Evolutionary conservation across 2,329 filamentous ascomycete genomes (phyloP), one percentile per base, ranked within the genome.

Genomic region (Dendryphion nanum): DNA sequence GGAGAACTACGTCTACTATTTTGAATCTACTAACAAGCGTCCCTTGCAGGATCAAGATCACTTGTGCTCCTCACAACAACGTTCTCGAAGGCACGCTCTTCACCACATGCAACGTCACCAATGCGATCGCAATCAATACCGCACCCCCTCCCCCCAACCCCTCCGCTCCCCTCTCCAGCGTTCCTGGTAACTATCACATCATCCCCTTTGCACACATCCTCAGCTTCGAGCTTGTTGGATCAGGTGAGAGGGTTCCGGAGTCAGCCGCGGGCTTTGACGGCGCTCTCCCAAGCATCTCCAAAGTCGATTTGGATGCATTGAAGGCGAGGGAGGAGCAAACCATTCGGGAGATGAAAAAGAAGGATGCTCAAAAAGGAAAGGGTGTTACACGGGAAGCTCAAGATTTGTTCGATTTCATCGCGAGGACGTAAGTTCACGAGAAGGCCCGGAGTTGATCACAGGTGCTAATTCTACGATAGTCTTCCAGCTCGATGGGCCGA

Each of bases 71-170:
- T 18, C 71, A 69, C 38, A 66, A 73, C 36, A 70, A 72, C 30
- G 75, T 72, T 17, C 65, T 80, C 42, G 79, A 83, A 61, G 81
- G 81, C 52, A 79, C 71, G 14, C 70, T 84, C 41, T 83, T 80
- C 63, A 81, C 79, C 18, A 77, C 76, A 31, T 78, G 76, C 58
- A 77, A 78, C 18, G 68, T 78, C 51, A 77, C 78, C 40, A 81
- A 81, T 51, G 68, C 82, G 40, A 68, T 84, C 50, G 78, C 76
- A 30, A 73, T 83, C 61, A 79, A 81, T 63, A 79, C 74, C 14
- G 70, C 71, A 10, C 62, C 72, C 14, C 55, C 70, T 8, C 59
- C 71, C 8, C 62, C 68, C 16, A 69, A 70, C 42, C 61, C 68
- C 10, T 58, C 68, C n/a, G 61, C 68, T 6, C 57, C 61, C 23